phyloP scores from a whole-genome alignment of 2,329 filamentous ascomycete genomes.

The Dendryphion nanum region DNA sequence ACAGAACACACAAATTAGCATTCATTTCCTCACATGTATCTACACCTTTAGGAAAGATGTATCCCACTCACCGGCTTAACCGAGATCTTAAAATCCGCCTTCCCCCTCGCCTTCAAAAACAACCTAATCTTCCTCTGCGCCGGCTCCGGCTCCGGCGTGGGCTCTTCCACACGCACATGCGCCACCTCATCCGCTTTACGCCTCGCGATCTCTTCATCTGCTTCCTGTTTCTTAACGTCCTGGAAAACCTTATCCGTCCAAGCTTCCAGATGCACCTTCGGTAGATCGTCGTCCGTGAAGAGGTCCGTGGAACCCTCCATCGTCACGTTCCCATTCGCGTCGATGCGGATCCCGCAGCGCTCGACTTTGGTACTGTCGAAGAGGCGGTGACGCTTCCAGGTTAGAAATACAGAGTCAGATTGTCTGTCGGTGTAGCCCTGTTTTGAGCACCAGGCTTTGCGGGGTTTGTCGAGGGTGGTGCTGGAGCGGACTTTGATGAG shows the following conservation, averaged over 20 bases:
- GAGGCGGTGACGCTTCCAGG: constrained; percentile 71
- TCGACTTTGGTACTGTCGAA: constrained; percentile 68
- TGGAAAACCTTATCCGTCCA: constrained; percentile 67
- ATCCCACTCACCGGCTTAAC: constrained; percentile 43
- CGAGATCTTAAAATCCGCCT: constrained; percentile 51
- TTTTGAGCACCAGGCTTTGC: constrained; percentile 66
- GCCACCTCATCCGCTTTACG: constrained; percentile 42
- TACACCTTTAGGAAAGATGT: not conserved
- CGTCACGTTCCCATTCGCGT: constrained; percentile 39
- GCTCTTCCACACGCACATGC: constrained; percentile 13
- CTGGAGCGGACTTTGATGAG: constrained; percentile 66
- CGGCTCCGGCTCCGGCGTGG: constrained; percentile 12
- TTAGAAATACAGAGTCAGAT: constrained; percentile 66
- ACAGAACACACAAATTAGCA: constrained; percentile 11
- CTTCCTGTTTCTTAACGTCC: constrained; percentile 46
- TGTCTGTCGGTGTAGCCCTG: constrained; percentile 55
- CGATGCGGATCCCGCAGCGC: constrained; percentile 49
- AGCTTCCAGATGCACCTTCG: constrained; percentile 71
- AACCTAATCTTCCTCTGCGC: constrained; percentile 43
- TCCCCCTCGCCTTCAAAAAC: constrained; percentile 52
- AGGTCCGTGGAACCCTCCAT: constrained; percentile 46
- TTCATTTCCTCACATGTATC: no score
- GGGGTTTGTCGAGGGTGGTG: constrained; percentile 66
- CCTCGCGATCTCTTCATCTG: constrained; percentile 23
- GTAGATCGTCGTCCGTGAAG: constrained; percentile 49